Evolutionary conservation across 2,329 filamentous ascomycete species (phyloP).

Genomic region (Zymoseptoria tritici): DNA sequence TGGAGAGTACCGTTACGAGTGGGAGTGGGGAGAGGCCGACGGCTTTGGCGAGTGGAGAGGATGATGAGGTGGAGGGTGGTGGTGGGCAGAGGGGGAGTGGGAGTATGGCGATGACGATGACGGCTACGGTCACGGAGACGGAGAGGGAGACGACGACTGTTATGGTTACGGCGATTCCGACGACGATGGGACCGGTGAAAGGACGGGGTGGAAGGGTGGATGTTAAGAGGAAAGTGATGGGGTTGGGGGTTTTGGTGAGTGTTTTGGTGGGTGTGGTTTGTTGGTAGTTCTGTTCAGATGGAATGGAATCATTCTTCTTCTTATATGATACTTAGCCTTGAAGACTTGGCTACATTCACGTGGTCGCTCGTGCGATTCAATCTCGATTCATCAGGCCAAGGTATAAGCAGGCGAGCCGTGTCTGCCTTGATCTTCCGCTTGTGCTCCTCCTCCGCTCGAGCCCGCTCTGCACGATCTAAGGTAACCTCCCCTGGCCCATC

Average conservation of each 20-base stretch:
- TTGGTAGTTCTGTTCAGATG: not conserved
- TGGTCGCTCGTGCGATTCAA: no score
- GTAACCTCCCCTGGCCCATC: no score
- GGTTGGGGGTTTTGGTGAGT: not conserved
- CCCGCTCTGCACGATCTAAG: no score
- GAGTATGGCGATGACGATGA: not conserved
- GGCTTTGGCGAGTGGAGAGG: not conserved
- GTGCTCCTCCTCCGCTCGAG: no score
- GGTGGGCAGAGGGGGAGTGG: not conserved
- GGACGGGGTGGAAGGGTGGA: not conserved
- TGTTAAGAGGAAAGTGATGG: not conserved
- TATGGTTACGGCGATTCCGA: not conserved
- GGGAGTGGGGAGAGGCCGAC: not conserved
- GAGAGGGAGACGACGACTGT: not conserved
- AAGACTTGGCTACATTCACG: no score
- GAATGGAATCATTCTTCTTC: not conserved
- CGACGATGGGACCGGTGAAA: not conserved
- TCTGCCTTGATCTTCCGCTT: no score
- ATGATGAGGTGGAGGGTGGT: no score
- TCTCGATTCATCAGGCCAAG: no score
- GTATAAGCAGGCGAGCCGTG: no score
- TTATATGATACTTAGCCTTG: no score
- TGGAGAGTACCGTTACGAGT: not conserved
- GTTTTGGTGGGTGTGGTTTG: not conserved
- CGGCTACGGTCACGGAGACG: not conserved